These are phyloP conservation scores for Epichloe sp. DNA, from an alignment of 2,329 filamentous ascomycete genomes.

Conservation along the genomic window DNA sequence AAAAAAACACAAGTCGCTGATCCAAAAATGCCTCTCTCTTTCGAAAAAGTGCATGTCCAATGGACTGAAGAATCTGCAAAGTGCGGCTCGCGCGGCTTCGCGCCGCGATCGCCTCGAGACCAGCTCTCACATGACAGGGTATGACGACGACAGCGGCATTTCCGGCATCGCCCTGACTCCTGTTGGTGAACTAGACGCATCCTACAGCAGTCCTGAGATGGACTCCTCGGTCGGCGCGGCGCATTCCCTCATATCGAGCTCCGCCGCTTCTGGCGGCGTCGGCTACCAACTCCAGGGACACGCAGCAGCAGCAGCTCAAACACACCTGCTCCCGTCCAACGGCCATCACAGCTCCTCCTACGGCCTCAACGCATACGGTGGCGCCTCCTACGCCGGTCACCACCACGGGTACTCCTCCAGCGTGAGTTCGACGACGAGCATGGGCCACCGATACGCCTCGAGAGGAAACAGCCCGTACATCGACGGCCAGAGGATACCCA, in stretches of 20 bases:
- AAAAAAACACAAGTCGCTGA: background rate
- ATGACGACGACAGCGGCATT: conserved; percentile 61
- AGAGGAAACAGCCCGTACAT: conserved; percentile 32
- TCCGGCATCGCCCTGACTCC: conserved; percentile 46
- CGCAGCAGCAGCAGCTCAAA: background rate
- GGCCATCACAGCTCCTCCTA: conserved; percentile 6
- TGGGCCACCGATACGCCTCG: conserved; percentile 20
- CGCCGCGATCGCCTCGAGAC: conserved; percentile 50
- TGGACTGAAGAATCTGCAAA: conserved; percentile 68
- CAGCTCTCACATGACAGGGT: conserved; percentile 26
- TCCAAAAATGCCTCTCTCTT: background rate
- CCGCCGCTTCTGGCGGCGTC: conserved; percentile 12
- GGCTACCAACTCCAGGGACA: conserved; percentile 2
- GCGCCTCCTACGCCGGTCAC: conserved; percentile 11
- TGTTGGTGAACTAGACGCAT: conserved; percentile 45
- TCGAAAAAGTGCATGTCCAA: conserved; percentile 61
- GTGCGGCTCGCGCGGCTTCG: conserved; percentile 50
- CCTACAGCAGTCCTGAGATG: conserved; percentile 42
- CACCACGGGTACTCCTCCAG: conserved; percentile 41
- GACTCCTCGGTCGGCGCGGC: conserved; percentile 25
- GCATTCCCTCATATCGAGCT: conserved; percentile 27
- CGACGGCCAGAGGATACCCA: conserved; percentile 34
- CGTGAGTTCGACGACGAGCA: conserved; percentile 34
- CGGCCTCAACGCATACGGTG: conserved; percentile 14
- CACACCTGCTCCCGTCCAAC: conserved; percentile 4